These are phyloP conservation scores for Ophiognomonia clavigignenti-juglandacearum DNA, from an alignment of 2,329 filamentous ascomycete genomes.

Conservation along the genomic window DNA sequence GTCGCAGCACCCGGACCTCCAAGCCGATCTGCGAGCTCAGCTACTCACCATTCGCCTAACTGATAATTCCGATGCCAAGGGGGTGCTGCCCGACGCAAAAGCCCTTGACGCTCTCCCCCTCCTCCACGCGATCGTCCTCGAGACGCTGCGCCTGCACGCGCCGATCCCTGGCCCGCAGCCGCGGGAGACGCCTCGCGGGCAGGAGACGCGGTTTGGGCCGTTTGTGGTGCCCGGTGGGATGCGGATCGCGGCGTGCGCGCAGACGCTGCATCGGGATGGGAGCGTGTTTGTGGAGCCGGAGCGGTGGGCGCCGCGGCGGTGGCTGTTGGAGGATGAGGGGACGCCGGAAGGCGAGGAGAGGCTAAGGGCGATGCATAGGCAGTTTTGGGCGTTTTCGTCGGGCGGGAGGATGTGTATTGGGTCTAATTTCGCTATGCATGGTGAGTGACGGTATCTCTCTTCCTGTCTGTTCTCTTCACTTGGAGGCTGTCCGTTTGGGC, in stretches of 20 bases:
- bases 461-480: neutral
- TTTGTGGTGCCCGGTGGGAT: slow-evolving; percentile 45
- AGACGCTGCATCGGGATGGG: slow-evolving; percentile 50
- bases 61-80: too few relatives aligned
- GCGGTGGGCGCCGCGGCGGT: slow-evolving; percentile 45
- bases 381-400: slow-evolving; percentile 65
- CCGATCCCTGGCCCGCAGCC: slow-evolving; percentile 53
- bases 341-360: slow-evolving; percentile 34
- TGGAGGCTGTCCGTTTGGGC: too few relatives aligned
- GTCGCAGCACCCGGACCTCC: slow-evolving; percentile 35
- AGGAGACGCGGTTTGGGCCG: slow-evolving; percentile 35
- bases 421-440: slow-evolving; percentile 56
- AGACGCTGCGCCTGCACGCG: slow-evolving; percentile 52
- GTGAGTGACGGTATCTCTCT: neutral
- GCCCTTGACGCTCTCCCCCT: slow-evolving; percentile 45
- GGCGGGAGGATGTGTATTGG: slow-evolving; percentile 67
- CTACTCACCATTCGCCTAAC: slow-evolving; percentile 39
- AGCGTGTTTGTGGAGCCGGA: slow-evolving; percentile 43
- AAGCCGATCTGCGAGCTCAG: slow-evolving; percentile 35
- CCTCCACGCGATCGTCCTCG: slow-evolving; percentile 52
- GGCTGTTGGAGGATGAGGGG: slow-evolving; percentile 32
- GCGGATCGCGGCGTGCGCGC: slow-evolving; percentile 47
- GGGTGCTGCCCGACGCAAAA: slow-evolving; percentile 32
- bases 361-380: slow-evolving; percentile 40
- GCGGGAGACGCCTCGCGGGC: slow-evolving; percentile 41